Evolutionary conservation across 1,284 basidiomycete species (phyloP).

Genomic region (Pascua sp.): DNA sequence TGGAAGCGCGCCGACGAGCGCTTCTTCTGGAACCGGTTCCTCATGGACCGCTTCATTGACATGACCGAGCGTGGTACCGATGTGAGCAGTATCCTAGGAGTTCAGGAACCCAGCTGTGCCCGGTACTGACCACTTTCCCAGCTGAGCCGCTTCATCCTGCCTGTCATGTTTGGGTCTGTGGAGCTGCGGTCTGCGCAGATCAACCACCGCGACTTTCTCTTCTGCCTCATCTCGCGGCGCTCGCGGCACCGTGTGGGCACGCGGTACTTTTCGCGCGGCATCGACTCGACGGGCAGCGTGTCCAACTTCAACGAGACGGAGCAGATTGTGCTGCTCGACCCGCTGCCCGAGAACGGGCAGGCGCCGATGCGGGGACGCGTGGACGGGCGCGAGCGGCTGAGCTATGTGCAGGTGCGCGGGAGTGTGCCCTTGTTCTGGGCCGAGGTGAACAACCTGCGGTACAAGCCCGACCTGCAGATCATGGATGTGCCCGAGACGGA

Average conservation of each 20-base stretch:
- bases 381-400: conserved; percentile 56
- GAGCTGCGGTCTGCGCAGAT: conserved; percentile 76
- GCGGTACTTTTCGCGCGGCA: conserved; percentile 92
- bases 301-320: conserved; percentile 95
- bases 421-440: conserved; percentile 96
- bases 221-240: conserved; percentile 87
- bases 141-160: conserved; percentile 84
- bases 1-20: conserved; percentile 75
- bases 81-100: too few species aligned
- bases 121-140: conserved; percentile 37
- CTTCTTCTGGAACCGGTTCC: conserved; percentile 96
- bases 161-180: conserved; percentile 87
- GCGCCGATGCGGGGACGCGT: conserved; percentile 42
- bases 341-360: conserved; percentile 49
- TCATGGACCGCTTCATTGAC: conserved; percentile 49
- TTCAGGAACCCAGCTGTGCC: background rate
- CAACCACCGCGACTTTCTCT: conserved; percentile 73
- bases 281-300: conserved; percentile 63
- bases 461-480: conserved; percentile 94
- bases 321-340: conserved; percentile 78
- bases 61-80: conserved; percentile 43
- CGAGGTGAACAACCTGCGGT: conserved; percentile 91
- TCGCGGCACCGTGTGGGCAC: conserved; percentile 93
- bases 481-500: conserved; percentile 88
- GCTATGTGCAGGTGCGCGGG: conserved; percentile 90